phyloP scores from a whole-genome alignment of 1,139 yeast species.

The Yamadazyma aaseri region DNA sequence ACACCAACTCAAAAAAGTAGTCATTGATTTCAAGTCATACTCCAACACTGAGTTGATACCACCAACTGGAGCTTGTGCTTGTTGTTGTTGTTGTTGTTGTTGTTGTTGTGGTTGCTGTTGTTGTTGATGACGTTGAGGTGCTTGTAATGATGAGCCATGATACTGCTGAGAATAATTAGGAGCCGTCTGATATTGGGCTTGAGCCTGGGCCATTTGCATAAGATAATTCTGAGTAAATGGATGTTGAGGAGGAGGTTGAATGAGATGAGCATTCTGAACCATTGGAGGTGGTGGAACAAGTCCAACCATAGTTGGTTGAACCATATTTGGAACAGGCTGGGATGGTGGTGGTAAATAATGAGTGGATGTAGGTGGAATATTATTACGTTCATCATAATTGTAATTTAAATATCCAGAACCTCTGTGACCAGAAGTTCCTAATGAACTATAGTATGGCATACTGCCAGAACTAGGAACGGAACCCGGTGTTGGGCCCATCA shows the following conservation, averaged over 20 bases:
- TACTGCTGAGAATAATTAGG: neutral
- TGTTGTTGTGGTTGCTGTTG: constrained; percentile 7
- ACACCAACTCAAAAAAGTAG: constrained; percentile 69
- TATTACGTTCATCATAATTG: constrained; percentile 1
- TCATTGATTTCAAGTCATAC: constrained; percentile 74
- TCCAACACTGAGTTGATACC: constrained; percentile 79
- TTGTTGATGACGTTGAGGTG: constrained; percentile 3
- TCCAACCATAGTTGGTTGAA: constrained; percentile 20
- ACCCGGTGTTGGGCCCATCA: neutral
- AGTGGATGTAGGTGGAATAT: constrained; percentile 14
- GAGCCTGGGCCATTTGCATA: constrained; percentile 3
- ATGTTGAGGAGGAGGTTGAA: constrained; percentile 1
- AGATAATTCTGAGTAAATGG: neutral
- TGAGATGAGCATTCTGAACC: constrained; percentile 7
- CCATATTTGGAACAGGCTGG: constrained; percentile 5
- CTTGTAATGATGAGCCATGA: neutral
- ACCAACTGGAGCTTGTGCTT: constrained; percentile 34
- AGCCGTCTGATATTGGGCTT: constrained; percentile 1
- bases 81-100: constrained; percentile 6
- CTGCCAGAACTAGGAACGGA: neutral
- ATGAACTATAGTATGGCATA: constrained; percentile 19
- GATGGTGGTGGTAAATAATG: constrained; percentile 13
- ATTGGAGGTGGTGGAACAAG: constrained; percentile 17
- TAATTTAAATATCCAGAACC: constrained; percentile 17
- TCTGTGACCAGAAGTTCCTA: constrained; percentile 43